These are phyloP conservation scores for Paecilomyces variotii DNA, from an alignment of 2,329 filamentous ascomycete genomes.

Conservation along the genomic window DNA sequence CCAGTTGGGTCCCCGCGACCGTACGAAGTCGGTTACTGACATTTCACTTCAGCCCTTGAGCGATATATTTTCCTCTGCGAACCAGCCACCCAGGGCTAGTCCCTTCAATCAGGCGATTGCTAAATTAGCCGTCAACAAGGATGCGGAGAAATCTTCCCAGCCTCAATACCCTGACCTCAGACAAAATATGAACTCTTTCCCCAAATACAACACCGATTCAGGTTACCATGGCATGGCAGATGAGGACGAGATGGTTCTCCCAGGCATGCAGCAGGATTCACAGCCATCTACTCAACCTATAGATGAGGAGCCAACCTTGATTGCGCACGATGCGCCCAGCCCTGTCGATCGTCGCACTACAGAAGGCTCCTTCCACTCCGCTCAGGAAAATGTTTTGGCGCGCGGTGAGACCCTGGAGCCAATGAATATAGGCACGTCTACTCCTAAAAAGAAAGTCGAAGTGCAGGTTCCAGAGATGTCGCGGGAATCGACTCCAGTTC, in stretches of 20 bases:
- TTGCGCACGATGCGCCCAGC: conserved; percentile 12
- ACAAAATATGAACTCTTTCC: conserved; percentile 31
- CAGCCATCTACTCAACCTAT: conserved; percentile 26
- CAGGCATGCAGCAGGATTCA: conserved; percentile 22
- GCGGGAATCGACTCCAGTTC: conserved; percentile 5
- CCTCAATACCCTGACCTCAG: conserved; percentile 22
- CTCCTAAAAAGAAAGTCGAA: conserved; percentile 10
- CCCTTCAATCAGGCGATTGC: conserved; percentile 27
- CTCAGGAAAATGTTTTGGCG: conserved; percentile 29
- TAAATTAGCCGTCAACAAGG: conserved; percentile 15
- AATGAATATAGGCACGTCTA: conserved; percentile 20
- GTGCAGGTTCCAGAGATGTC: conserved; percentile 9
- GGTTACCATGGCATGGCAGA: conserved; percentile 41
- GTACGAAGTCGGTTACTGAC: conserved; percentile 7
- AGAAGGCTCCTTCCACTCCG: conserved; percentile 41
- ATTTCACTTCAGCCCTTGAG: conserved; percentile 34
- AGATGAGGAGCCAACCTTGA: conserved; percentile 17
- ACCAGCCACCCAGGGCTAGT: conserved; percentile 28
- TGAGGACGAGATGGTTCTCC: conserved; percentile 30
- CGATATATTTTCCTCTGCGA: conserved; percentile 37
- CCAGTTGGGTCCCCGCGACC: background rate
- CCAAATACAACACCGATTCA: conserved; percentile 37
- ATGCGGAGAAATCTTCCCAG: conserved; percentile 14
- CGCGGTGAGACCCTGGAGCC: conserved; percentile 32
- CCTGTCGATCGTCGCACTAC: conserved; percentile 29